Evolutionary conservation across 768 basidiomycete species (phyloP).

Genomic region (Mycena vulgaris): DNA sequence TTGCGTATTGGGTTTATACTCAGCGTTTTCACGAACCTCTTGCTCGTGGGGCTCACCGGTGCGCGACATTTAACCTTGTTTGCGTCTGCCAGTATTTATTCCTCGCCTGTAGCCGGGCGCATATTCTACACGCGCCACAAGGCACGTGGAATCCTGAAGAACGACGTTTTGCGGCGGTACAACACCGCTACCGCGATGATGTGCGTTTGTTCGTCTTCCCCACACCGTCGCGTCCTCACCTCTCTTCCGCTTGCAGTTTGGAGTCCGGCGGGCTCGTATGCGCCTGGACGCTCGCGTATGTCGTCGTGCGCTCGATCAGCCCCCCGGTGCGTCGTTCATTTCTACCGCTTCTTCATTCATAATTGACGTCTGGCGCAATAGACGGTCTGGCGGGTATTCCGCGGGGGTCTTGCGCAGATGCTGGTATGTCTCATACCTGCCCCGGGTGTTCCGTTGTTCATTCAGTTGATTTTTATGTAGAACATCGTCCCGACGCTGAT

Average conservation of each 20-base stretch:
- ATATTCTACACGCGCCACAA: constrained; percentile 24
- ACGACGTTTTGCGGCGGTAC: constrained; percentile 7
- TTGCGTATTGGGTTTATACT: constrained; percentile 25
- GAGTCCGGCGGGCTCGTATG: constrained; percentile 33
- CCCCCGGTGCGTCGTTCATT: constrained; percentile 15
- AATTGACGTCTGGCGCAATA: not conserved
- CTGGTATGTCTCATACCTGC: constrained; percentile 21
- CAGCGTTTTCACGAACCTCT: constrained; percentile 29
- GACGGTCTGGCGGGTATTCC: constrained; percentile 37
- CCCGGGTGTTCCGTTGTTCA: not conserved
- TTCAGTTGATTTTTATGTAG: constrained; percentile 3
- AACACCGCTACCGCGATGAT: constrained; percentile 33
- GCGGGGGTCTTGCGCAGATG: constrained; percentile 31
- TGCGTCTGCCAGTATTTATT: not conserved
- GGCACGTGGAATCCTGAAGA: not conserved
- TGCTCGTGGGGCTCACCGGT: constrained; percentile 36
- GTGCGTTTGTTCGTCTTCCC: not conserved
- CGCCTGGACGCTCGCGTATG: constrained; percentile 28
- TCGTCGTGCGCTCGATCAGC: constrained; percentile 30
- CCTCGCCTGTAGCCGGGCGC: constrained; percentile 17
- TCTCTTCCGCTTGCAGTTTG: not conserved
- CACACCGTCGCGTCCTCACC: not conserved
- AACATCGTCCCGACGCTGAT: constrained; percentile 38
- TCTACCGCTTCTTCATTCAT: not conserved
- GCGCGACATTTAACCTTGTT: not conserved